Percentiles rank a stretch among this genome's conserved stretches.
Evolutionary conservation across 148 eudicot genomes (phyloP).

Genomic region (Camellia granthamiana): DNA sequence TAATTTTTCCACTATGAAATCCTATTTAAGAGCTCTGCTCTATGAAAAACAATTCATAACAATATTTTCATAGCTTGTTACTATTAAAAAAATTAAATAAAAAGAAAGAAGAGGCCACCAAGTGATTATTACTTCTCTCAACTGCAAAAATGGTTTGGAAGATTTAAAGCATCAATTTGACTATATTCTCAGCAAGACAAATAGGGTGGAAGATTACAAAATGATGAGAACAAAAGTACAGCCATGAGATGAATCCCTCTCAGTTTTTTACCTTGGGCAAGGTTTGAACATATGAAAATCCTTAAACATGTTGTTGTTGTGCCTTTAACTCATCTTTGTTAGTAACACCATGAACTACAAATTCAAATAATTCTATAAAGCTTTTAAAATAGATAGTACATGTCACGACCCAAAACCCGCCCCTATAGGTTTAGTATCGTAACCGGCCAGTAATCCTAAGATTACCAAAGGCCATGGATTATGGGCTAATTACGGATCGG

Average conservation of each 20-base stretch:
- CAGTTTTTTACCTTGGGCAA: no score
- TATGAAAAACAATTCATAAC: background rate
- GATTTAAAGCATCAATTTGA: background rate
- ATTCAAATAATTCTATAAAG: no score
- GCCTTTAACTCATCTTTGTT: no score
- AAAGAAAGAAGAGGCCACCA: background rate
- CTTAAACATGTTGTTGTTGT: no score
- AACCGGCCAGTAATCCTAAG: no score
- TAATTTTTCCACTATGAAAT: background rate
- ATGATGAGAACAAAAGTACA: background rate
- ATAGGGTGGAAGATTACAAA: background rate
- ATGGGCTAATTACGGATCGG: no score
- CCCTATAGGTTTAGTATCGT: no score
- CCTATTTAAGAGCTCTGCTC: background rate
- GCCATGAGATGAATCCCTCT: background rate
- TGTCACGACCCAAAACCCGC: no score
- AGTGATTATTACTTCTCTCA: background rate
- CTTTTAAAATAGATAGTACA: no score
- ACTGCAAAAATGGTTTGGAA: background rate
- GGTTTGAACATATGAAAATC: no score
- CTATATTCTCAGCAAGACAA: background rate
- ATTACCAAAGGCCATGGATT: no score
- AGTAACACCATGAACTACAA: no score
- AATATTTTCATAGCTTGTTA: background rate
- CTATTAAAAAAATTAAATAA: background rate